Conservation (phyloP, 148 eudicot species). For the Rhododendron simsii region DNA sequence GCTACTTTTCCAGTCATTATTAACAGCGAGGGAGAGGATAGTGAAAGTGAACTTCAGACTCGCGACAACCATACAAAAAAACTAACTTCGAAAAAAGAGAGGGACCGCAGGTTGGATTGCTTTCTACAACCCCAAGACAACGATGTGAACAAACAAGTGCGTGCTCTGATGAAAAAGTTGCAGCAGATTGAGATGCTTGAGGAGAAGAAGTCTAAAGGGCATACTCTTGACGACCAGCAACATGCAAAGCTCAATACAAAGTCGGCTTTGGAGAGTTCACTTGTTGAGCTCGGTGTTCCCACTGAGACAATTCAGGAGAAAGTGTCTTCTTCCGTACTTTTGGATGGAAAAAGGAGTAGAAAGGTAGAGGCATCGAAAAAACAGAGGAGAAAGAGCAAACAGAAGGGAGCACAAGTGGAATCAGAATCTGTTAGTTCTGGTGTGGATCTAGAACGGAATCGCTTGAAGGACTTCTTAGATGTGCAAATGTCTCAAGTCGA, state of each 20-base stretch:
- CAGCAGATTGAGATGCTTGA: conserved; percentile 99
- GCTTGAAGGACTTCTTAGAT: conserved; percentile 31
- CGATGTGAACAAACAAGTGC: conserved; percentile 53
- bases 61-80: conserved; percentile 38
- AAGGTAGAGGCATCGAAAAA: conserved; percentile 55
- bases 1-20: conserved; percentile 87
- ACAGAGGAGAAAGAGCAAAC: conserved; percentile 71
- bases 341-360: conserved; percentile 50
- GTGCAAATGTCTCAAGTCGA: conserved; percentile 26
- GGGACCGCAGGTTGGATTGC: conserved; percentile 41
- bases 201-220: conserved; percentile 68
- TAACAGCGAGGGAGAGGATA: conserved; percentile 77
- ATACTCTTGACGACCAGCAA: conserved; percentile 85
- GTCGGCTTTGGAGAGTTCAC: conserved; percentile 57
- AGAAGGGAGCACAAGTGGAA: conserved; percentile 34
- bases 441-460: conserved; percentile 22
- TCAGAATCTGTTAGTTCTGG: conserved; percentile 22
- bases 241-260: conserved; percentile 73
- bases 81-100: conserved; percentile 26
- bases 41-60: conserved; percentile 51
- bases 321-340: conserved; percentile 27
- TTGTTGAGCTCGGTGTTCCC: conserved; percentile 78
- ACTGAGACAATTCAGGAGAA: conserved; percentile 33
- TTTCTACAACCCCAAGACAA: conserved; percentile 45
- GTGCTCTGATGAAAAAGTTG: conserved; percentile 74